Evolutionary conservation across 768 basidiomycete genomes (phyloP), one percentile per base, ranked within the genome.

Genomic region (Hericium coralloides): DNA sequence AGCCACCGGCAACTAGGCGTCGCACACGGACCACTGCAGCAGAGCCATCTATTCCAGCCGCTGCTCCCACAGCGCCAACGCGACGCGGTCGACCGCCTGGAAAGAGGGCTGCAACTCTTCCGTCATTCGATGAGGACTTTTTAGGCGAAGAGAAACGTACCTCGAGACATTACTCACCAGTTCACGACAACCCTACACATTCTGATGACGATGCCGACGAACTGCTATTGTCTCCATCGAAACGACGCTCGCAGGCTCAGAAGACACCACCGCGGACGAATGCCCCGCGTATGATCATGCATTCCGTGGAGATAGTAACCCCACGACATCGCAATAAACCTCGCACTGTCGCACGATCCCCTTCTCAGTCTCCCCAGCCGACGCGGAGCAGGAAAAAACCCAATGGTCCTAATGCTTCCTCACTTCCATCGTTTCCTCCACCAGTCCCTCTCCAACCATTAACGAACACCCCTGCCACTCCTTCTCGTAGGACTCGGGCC

Each of bases 281-380:
- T 12, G 61, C 63, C 0, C 62, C 64, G 1, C 60, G 67, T 1
- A 49, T 64, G 39, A 20, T 68, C 41, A 37, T 68, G 49, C 56
- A 68, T 18, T 65, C 61, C 1, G 66, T 68, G 2, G 67, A 68
- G 53, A 66, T 68, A 2, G 25, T 55, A 10, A 63, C 63, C 7
- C 66, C 67, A 22, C 59, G 59, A 23, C 49, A 59, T 25, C 25
- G 56, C 10, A 31, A 31, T 31, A 31, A 31, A 31, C 31, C 31
- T 2, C 31, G 31, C 58, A 56, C 38, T 56, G 54, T 8, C 31
- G 15, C 31, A 8, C 31, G 31, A 31, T 31, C 31, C 31, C 31
- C 31, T 31, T 31, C 31, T 6, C 31, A 31, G 31, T 31, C 31
- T 8, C 31, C 31, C 2, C 31, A 31, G 2, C 31, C 31, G 31